Percentiles rank a stretch among this genome's conserved stretches.
Conservation (phyloP, 2,329 filamentous ascomycete genomes). For the Aplosporella prunicola region DNA sequence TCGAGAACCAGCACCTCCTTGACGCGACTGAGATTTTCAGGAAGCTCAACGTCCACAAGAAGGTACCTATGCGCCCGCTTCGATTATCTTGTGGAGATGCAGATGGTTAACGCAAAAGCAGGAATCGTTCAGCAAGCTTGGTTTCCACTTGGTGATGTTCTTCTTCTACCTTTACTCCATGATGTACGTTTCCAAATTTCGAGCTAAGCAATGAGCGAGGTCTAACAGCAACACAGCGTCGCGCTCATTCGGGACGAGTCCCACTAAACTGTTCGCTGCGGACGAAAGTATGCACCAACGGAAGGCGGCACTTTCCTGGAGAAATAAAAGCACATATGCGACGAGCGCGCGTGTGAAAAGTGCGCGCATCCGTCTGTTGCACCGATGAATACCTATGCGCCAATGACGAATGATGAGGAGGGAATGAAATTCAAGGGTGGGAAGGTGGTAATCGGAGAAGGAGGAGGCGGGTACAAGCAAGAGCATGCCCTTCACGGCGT, state of each 20-base stretch:
- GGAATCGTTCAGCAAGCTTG: slow-evolving; percentile 99
- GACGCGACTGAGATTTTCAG: slow-evolving; percentile 99
- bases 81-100: background rate
- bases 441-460: no score
- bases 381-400: no score
- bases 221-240: slow-evolving; percentile 39
- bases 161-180: slow-evolving; percentile 99
- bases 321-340: no score
- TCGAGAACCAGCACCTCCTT: slow-evolving; percentile 92
- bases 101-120: slow-evolving; percentile 27
- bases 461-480: no score
- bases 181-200: slow-evolving; percentile 41
- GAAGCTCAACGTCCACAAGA: slow-evolving; percentile 98
- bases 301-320: no score
- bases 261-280: slow-evolving; percentile 48
- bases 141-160: slow-evolving; percentile 98
- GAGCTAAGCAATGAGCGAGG: background rate
- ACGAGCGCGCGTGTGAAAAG: no score
- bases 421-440: no score
- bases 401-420: no score
- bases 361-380: no score
- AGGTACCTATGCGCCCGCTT: slow-evolving; percentile 46
- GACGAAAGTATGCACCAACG: slow-evolving; percentile 30
- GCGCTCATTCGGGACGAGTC: slow-evolving; percentile 93
- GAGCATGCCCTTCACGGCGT: no score